A percentile compares a stretch with the other conserved stretches of the same genome.
Evolutionary conservation across 78 protist genomes (phyloP).

Genomic region (Polysphondylium violaceum): DNA sequence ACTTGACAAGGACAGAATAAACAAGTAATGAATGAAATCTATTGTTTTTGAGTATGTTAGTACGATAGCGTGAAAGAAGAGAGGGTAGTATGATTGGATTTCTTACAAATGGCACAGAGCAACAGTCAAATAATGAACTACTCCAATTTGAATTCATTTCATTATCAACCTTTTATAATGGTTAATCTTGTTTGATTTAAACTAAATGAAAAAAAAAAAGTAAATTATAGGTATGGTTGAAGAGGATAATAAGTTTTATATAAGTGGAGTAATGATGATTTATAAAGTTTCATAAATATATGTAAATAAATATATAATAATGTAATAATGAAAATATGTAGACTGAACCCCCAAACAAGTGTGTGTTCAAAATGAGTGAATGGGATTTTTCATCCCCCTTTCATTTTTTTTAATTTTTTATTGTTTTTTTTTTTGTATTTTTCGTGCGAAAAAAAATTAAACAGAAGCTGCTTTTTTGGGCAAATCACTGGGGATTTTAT

Average conservation of each 20-base stretch:
- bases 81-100: neutral
- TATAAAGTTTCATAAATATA: too few species aligned
- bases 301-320: too few species aligned
- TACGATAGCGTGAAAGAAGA: neutral
- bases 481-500: neutral
- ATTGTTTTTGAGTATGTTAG: neutral
- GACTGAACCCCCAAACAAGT: too few species aligned
- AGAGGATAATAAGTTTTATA: too few species aligned
- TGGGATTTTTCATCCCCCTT: conserved; percentile 18
- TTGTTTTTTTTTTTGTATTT: too few species aligned
- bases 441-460: too few species aligned
- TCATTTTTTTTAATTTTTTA: neutral
- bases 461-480: neutral
- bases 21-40: conserved; percentile 34
- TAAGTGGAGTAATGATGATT: too few species aligned
- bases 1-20: conserved; percentile 59
- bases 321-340: too few species aligned
- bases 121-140: conserved; percentile 40
- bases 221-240: too few species aligned
- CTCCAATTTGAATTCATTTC: conserved; percentile 46
- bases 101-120: conserved; percentile 53
- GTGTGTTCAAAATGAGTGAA: too few species aligned
- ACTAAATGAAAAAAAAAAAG: too few species aligned
- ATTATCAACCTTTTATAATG: neutral
- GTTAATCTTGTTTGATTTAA: too few species aligned